phyloP scores from a whole-genome alignment of 1,284 basidiomycete genomes.

The Naganishia cerealis region DNA sequence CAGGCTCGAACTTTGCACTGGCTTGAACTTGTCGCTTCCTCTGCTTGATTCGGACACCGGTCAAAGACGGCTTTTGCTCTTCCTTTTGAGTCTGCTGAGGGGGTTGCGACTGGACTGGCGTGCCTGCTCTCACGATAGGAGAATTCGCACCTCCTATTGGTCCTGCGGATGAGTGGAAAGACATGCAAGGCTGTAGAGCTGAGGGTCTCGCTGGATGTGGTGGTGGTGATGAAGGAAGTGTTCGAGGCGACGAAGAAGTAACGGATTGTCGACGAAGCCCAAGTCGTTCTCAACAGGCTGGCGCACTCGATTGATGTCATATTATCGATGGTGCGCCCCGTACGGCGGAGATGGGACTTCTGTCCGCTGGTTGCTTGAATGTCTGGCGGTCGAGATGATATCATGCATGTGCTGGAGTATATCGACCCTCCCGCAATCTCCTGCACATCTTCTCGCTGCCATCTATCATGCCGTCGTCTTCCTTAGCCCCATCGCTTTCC shows the following conservation, averaged over 20 bases:
- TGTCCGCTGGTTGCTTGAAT: neutral
- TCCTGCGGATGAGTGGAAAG: constrained; percentile 27
- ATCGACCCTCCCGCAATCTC: neutral
- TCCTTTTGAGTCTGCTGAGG: constrained; percentile 27
- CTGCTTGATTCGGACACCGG: constrained; percentile 57
- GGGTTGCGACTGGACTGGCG: constrained; percentile 13
- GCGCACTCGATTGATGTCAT: too few relatives aligned
- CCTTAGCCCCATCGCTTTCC: neutral
- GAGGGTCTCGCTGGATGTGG: constrained; percentile 1
- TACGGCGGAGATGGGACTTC: too few relatives aligned
- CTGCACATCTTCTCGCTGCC: neutral
- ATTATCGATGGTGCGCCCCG: too few relatives aligned
- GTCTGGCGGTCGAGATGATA: constrained; percentile 3
- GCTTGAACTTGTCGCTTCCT: constrained; percentile 57
- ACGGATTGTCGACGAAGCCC: neutral
- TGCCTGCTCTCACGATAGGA: constrained; percentile 28
- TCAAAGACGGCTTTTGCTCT: constrained; percentile 53
- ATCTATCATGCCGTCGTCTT: constrained; percentile 7
- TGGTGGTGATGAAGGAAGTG: neutral
- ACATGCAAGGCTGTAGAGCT: constrained; percentile 27
- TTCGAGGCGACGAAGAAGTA: neutral
- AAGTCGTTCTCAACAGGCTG: too few relatives aligned
- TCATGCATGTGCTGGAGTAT: constrained; percentile 4
- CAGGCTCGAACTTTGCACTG: constrained; percentile 60
- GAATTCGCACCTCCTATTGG: constrained; percentile 30